Percentiles rank a stretch among this genome's conserved stretches.
Conservation (phyloP, 2,329 filamentous ascomycete genomes). For the Hymenoscyphus occultus region DNA sequence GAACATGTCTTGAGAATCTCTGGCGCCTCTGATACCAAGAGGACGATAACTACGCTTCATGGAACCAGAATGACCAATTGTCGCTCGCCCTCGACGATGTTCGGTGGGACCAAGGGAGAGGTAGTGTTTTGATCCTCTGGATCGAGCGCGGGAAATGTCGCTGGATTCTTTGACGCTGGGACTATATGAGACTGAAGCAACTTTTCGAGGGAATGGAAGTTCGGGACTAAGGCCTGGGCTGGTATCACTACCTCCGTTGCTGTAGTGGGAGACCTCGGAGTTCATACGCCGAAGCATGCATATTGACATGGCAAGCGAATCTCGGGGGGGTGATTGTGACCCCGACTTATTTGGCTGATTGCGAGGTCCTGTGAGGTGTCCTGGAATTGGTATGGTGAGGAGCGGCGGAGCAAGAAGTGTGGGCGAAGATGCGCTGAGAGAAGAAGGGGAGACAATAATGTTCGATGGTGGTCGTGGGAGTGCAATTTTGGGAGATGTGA, state of each 20-base stretch:
- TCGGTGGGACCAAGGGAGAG: slow-evolving; percentile 11
- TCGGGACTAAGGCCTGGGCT: neutral
- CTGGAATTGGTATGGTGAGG: slow-evolving; percentile 23
- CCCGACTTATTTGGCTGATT: slow-evolving; percentile 14
- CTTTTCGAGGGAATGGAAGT: neutral
- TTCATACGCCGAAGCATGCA: slow-evolving; percentile 26
- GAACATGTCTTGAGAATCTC: neutral
- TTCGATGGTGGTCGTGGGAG: slow-evolving; percentile 13
- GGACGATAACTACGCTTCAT: neutral
- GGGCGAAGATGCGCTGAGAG: slow-evolving; percentile 7
- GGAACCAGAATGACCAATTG: neutral
- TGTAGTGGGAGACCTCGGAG: slow-evolving; percentile 19
- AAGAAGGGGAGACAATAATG: slow-evolving; percentile 15
- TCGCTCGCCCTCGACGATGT: neutral
- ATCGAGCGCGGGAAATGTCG: slow-evolving; percentile 5
- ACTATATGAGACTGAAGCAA: neutral
- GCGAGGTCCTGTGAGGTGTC: slow-evolving; percentile 23
- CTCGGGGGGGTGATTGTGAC: slow-evolving; percentile 12
- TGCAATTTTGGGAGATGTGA: neutral
- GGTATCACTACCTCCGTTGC: slow-evolving; percentile 10
- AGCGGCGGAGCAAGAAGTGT: slow-evolving; percentile 21
- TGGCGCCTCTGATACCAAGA: neutral
- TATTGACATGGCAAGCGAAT: slow-evolving; percentile 18
- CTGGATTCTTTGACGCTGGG: neutral
- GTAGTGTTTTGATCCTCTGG: slow-evolving; percentile 18